These are phyloP conservation scores for Aspergillus pseudoglaucus DNA, from an alignment of 2,329 filamentous ascomycete species.

Conservation along the genomic window DNA sequence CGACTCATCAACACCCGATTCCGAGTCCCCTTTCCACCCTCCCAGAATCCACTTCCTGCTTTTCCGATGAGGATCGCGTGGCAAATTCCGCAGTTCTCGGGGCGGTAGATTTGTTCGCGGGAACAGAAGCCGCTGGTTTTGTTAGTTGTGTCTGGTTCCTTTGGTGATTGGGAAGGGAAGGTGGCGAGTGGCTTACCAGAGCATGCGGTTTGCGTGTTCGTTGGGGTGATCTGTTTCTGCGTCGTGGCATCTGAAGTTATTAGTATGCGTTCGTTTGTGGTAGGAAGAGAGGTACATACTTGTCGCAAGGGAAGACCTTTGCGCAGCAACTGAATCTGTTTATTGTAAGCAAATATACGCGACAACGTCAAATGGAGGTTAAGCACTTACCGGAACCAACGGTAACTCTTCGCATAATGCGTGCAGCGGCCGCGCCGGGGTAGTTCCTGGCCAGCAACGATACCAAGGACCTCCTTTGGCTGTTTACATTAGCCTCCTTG, in stretches of 20 bases:
- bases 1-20: slow-evolving; percentile 65
- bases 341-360: slow-evolving; percentile 6
- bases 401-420: slow-evolving; percentile 50
- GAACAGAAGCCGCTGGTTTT: slow-evolving; percentile 59
- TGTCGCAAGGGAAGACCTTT: slow-evolving; percentile 53
- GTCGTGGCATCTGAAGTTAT: slow-evolving; percentile 61
- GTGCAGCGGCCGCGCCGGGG: slow-evolving; percentile 47
- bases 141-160: background rate
- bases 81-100: slow-evolving; percentile 70
- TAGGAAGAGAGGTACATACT: slow-evolving; percentile 28
- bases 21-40: slow-evolving; percentile 76
- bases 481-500: slow-evolving; percentile 8
- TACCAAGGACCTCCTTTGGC: slow-evolving; percentile 48
- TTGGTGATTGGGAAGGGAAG: background rate
- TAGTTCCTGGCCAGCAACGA: slow-evolving; percentile 49
- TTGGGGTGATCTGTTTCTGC: slow-evolving; percentile 62
- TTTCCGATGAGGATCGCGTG: slow-evolving; percentile 63
- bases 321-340: slow-evolving; percentile 50
- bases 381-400: slow-evolving; percentile 47
- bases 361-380: background rate
- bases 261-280: background rate
- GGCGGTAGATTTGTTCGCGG: slow-evolving; percentile 70
- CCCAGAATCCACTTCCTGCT: slow-evolving; percentile 69
- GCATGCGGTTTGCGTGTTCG: slow-evolving; percentile 79
- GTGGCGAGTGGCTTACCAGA: slow-evolving; percentile 48